Percentiles rank a stretch among this genome's conserved stretches.
Conservation (phyloP, 306 rosid species). For the Morella rubra region DNA sequence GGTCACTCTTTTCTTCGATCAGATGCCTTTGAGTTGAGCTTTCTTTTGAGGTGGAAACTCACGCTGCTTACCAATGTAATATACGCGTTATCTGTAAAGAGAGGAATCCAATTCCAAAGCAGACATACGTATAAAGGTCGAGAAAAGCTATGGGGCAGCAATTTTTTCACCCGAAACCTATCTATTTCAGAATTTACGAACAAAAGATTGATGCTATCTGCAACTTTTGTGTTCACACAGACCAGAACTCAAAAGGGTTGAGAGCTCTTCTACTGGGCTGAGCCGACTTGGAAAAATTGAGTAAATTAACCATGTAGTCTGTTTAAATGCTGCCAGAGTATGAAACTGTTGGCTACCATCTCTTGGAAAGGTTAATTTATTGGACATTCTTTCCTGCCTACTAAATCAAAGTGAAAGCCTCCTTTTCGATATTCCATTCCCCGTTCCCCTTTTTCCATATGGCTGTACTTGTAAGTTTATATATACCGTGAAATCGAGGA, state of each 20-base stretch:
- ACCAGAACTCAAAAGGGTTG: too few relatives aligned
- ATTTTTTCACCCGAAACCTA: not conserved
- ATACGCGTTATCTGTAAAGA: not conserved
- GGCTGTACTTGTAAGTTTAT: not conserved
- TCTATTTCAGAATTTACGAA: too few relatives aligned
- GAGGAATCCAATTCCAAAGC: slow-evolving; percentile 1
- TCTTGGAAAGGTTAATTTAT: too few relatives aligned
- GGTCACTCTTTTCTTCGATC: not conserved
- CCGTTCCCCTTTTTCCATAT: not conserved
- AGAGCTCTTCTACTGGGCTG: too few relatives aligned
- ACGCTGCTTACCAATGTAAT: not conserved
- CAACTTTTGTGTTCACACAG: too few relatives aligned
- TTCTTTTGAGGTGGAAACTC: not conserved
- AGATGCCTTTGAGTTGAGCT: not conserved
- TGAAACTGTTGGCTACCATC: too few relatives aligned
- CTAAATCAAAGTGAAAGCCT: not conserved
- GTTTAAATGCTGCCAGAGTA: too few relatives aligned
- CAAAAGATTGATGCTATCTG: too few relatives aligned
- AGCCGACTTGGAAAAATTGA: too few relatives aligned
- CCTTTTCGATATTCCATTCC: not conserved
- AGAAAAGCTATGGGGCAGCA: not conserved
- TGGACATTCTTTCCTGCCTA: not conserved
- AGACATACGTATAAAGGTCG: not conserved
- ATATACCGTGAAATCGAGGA: not conserved
- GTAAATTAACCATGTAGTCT: too few relatives aligned